phyloP scores from a whole-genome alignment of 2,329 filamentous ascomycete genomes.

The Claviceps sp. region DNA sequence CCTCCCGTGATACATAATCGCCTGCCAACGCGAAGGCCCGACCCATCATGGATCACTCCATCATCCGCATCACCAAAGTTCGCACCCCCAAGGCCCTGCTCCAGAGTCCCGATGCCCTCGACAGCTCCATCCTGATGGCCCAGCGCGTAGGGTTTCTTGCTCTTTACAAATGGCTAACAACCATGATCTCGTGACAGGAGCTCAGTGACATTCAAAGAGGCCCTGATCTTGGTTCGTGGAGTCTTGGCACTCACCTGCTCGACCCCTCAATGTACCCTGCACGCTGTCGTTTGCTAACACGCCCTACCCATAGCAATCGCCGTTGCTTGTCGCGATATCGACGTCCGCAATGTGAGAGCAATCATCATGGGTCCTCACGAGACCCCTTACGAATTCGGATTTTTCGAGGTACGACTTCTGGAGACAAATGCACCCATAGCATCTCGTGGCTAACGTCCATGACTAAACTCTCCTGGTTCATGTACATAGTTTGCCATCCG shows the following conservation, averaged over 20 bases:
- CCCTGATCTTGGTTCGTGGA: slow-evolving; percentile 62
- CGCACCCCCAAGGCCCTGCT: slow-evolving; percentile 14
- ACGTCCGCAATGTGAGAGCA: slow-evolving; percentile 78
- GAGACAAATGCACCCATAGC: background rate
- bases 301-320: slow-evolving; percentile 50
- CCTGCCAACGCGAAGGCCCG: background rate
- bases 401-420: slow-evolving; percentile 65
- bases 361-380: slow-evolving; percentile 87
- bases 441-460: background rate
- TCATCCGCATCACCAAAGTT: slow-evolving; percentile 78
- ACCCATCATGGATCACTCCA: slow-evolving; percentile 54
- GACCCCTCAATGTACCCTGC: background rate
- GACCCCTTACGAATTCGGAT: slow-evolving; percentile 93
- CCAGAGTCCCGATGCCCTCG: slow-evolving; percentile 4
- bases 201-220: slow-evolving; percentile 73
- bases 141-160: background rate
- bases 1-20: background rate
- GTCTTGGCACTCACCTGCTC: background rate
- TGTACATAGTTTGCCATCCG: slow-evolving; percentile 54
- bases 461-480: background rate
- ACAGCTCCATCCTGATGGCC: slow-evolving; percentile 10
- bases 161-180: slow-evolving; percentile 6
- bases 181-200: slow-evolving; percentile 42
- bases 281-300: background rate
- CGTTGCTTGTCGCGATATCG: slow-evolving; percentile 73